Conservation (phyloP, 257 asterid genomes). For the Lycium ferocissimum region DNA sequence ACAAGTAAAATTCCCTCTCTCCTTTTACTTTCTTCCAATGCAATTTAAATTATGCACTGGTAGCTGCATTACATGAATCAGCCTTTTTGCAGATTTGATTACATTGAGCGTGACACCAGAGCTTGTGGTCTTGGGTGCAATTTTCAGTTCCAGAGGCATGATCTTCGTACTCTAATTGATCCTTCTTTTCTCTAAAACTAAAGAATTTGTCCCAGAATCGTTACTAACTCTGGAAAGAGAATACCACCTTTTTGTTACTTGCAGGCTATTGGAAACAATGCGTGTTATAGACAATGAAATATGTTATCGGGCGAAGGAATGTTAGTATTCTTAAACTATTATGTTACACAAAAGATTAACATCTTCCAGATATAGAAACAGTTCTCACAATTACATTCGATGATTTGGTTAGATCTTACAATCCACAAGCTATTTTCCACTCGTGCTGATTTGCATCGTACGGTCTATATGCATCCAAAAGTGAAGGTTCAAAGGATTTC, state of each 20-base stretch:
- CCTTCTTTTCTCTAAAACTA: conserved; percentile 5
- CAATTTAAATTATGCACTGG: conserved; percentile 1
- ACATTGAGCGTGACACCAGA: conserved; percentile 87
- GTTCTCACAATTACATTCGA: not conserved
- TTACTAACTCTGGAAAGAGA: conserved; percentile 3
- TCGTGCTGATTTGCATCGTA: conserved; percentile 90
- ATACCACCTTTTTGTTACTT: conserved; percentile 33
- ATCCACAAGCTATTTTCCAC: conserved; percentile 84
- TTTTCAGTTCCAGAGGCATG: conserved; percentile 60
- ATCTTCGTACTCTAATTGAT: conserved; percentile 9
- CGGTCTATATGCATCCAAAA: conserved; percentile 81
- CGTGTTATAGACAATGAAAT: conserved; percentile 85
- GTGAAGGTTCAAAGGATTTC: conserved; percentile 63
- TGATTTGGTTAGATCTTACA: conserved; percentile 71
- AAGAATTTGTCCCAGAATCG: not conserved
- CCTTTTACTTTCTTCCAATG: conserved; percentile 26
- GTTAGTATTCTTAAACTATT: conserved; percentile 53
- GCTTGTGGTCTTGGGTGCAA: conserved; percentile 94
- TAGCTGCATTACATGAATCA: conserved; percentile 23
- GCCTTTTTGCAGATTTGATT: conserved; percentile 74
- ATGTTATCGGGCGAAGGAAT: conserved; percentile 93
- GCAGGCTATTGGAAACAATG: conserved; percentile 91
- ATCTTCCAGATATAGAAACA: not conserved
- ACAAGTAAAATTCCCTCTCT: conserved; percentile 65
- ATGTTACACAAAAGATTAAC: conserved; percentile 1